Evolutionary conservation across 2,329 filamentous ascomycete species (phyloP).

Genomic region (Penicillium thymicola): DNA sequence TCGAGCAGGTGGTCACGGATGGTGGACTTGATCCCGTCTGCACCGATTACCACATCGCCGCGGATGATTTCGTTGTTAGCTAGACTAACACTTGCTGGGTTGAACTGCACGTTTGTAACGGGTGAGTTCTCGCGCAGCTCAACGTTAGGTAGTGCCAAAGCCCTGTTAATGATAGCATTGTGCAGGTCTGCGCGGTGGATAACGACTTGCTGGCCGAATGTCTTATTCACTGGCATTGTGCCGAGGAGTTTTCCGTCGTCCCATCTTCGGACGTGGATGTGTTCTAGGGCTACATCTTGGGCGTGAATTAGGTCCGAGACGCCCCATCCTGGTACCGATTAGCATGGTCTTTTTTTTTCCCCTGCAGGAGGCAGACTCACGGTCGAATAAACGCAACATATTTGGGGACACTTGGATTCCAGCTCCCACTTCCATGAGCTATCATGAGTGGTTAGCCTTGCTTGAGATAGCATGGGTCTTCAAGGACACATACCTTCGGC

Average conservation of each 20-base stretch:
- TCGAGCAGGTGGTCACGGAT: conserved; percentile 43
- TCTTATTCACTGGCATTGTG: conserved; percentile 36
- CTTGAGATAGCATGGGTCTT: not conserved
- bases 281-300: conserved; percentile 33
- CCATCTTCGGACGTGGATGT: conserved; percentile 38
- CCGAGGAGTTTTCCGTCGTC: conserved; percentile 32
- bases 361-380: conserved; percentile 27
- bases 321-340: conserved; percentile 30
- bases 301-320: conserved; percentile 33
- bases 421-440: conserved; percentile 60
- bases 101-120: conserved; percentile 28
- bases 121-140: conserved; percentile 29
- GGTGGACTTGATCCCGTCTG: conserved; percentile 54
- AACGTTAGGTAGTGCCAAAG: conserved; percentile 30
- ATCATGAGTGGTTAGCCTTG: not conserved
- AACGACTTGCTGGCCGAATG: conserved; percentile 34
- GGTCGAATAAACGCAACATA: conserved; percentile 70
- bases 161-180: conserved; percentile 31
- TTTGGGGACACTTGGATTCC: conserved; percentile 82
- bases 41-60: conserved; percentile 52
- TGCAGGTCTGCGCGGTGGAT: conserved; percentile 39
- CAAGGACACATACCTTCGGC: conserved; percentile 26
- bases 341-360: not conserved
- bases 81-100: conserved; percentile 29
- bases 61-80: conserved; percentile 24